Evolutionary conservation across 2,329 filamentous ascomycete genomes (phyloP).

Genomic region (Aspergillus ustus): DNA sequence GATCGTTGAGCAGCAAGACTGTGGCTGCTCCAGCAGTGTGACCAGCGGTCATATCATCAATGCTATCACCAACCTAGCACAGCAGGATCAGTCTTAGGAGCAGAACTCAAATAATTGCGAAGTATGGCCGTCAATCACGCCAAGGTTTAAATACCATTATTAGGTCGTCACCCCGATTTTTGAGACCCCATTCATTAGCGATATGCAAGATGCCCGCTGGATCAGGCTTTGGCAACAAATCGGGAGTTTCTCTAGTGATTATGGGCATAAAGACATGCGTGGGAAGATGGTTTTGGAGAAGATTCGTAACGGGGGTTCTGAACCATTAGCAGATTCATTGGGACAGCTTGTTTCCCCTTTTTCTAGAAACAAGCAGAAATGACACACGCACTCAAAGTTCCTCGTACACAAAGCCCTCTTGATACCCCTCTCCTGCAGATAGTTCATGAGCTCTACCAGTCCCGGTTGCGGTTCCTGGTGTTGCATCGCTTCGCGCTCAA

Average conservation of each 20-base stretch:
- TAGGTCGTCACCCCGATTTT: slow-evolving; percentile 48
- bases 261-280: slow-evolving; percentile 74
- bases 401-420: slow-evolving; percentile 88
- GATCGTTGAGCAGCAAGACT: slow-evolving; percentile 83
- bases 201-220: slow-evolving; percentile 89
- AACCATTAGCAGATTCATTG: neutral
- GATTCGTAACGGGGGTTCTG: slow-evolving; percentile 48
- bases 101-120: neutral
- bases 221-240: slow-evolving; percentile 73
- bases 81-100: neutral
- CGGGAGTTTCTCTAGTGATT: slow-evolving; percentile 78
- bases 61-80: slow-evolving; percentile 68
- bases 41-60: slow-evolving; percentile 93
- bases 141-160: slow-evolving; percentile 39
- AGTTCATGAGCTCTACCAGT: slow-evolving; percentile 76
- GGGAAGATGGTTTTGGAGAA: slow-evolving; percentile 72
- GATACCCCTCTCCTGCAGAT: slow-evolving; percentile 70
- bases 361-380: neutral
- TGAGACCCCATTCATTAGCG: slow-evolving; percentile 73
- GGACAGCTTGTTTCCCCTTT: neutral
- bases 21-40: slow-evolving; percentile 83
- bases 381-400: slow-evolving; percentile 73
- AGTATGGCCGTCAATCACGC: neutral
- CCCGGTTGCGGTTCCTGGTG: slow-evolving; percentile 82
- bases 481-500: slow-evolving; percentile 82